Percentiles rank a stretch among this genome's conserved stretches.
phyloP scores from a whole-genome alignment of 257 asterid species.

The Fraxinus americana region DNA sequence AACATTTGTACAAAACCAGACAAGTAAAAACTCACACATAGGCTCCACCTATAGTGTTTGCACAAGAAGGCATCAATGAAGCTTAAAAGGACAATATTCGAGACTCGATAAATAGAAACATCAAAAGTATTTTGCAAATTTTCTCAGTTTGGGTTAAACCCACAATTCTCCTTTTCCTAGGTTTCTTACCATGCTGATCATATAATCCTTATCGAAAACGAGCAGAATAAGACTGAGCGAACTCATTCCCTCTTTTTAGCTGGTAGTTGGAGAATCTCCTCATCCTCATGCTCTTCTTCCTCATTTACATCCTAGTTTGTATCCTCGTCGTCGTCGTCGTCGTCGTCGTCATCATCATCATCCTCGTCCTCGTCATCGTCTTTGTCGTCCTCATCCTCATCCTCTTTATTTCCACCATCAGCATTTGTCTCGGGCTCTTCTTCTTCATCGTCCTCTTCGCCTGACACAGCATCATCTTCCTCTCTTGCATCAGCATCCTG shows the following conservation, averaged over 20 bases:
- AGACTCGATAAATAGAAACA: not conserved
- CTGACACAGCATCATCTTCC: not conserved
- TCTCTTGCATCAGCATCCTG: slow-evolving; percentile 8
- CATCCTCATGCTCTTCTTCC: slow-evolving; percentile 12
- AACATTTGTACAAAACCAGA: no score
- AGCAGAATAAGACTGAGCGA: not conserved
- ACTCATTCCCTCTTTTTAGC: slow-evolving; percentile 29
- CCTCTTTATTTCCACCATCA: slow-evolving; percentile 1
- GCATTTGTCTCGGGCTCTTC: slow-evolving; percentile 14
- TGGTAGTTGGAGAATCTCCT: slow-evolving; percentile 25
- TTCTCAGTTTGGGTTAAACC: not conserved
- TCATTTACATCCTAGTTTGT: slow-evolving; percentile 15
- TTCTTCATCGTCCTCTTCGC: not conserved
- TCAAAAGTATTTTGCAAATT: not conserved
- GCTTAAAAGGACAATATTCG: not conserved
- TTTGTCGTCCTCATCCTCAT: slow-evolving; percentile 7
- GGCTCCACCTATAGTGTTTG: no score
- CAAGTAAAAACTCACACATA: no score
- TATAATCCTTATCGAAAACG: not conserved
- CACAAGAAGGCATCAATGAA: not conserved
- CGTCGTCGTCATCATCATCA: no score
- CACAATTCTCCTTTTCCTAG: not conserved
- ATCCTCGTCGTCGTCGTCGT: not conserved
- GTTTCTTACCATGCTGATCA: not conserved
- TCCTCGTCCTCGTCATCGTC: not conserved